Evolutionary conservation across 371 early-diverging fungal species (phyloP).

Genomic region (Rhizopus stolonifer): DNA sequence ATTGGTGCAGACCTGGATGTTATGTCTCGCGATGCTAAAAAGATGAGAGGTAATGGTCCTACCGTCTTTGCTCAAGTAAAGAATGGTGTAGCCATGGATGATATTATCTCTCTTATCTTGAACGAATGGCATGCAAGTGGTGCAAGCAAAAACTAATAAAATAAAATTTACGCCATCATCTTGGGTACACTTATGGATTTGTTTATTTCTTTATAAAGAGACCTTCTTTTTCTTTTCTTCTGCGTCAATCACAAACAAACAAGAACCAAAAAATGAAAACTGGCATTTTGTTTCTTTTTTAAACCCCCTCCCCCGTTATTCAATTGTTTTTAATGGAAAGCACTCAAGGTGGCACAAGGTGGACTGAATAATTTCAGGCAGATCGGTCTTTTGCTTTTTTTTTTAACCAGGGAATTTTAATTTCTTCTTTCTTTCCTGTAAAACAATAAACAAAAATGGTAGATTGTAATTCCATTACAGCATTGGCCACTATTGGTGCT

Average conservation of each 20-base stretch:
- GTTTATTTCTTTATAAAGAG: too few species aligned
- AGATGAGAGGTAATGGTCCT: conserved; percentile 82
- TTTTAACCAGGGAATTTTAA: not conserved
- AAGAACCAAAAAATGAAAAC: too few species aligned
- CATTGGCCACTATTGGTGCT: conserved; percentile 55
- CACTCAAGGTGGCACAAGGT: too few species aligned
- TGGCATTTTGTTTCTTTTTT: too few species aligned
- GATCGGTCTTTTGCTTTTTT: too few species aligned
- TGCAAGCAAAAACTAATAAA: conserved; percentile 32
- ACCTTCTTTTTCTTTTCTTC: too few species aligned
- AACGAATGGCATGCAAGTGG: conserved; percentile 71
- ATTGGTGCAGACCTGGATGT: conserved; percentile 89
- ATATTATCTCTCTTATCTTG: conserved; percentile 79
- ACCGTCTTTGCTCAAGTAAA: conserved; percentile 87
- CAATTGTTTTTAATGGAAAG: too few species aligned
- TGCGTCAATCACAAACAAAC: too few species aligned
- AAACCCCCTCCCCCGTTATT: too few species aligned
- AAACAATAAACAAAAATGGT: conserved; percentile 12
- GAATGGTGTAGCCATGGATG: conserved; percentile 82
- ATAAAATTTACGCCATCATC: too few species aligned
- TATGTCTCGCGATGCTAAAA: conserved; percentile 89
- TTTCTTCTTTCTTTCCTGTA: not conserved
- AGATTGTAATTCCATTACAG: conserved; percentile 24
- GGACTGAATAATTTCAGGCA: too few species aligned
- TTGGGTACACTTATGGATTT: too few species aligned